Base-by-base conservation (phyloP, 2,329 filamentous ascomycete species). In the Sclerotinia borealis region DNA sequence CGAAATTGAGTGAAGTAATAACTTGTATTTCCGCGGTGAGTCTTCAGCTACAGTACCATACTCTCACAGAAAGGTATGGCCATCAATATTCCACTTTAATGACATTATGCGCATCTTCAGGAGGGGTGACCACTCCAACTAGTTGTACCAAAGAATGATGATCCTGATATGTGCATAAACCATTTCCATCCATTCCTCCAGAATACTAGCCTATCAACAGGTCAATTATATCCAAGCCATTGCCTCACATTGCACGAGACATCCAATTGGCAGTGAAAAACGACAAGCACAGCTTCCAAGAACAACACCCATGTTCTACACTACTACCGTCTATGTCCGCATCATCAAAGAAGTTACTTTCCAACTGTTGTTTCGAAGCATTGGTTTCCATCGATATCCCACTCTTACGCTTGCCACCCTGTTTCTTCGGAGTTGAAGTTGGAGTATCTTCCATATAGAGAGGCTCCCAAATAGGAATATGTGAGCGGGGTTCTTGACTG, bases 381-480 rank as follows among this genome's bases (percentile, higher is more conserved):
- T 34, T 34, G n/a, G 29, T 17, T 19, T 58, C 27, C 29, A 22
- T 34, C 10, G 39, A 45, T 2, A 25, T 19, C 22, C 29, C 19
- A 34, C 54, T 58, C 1, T 22, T 34, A 6, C 1, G n/a, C 13
- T 15, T 45, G 10, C 10, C 54, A 10, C 9, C n/a, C n/a, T 34
- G 39, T 47, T 58, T n/a, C 11, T 7, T 45, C n/a, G n/a, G n/a
- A n/a, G n/a, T 34, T 34, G n/a, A 13, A 13, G 25, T 29, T 2
- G 11, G 29, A 25, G n/a, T 25, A 10, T 58, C 54, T 19, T 45
- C 54, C 54, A 58, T 58, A 11, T 58, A 58, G 9, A 58, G 25
- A 58, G 54, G 54, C n/a, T 58, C 54, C 54, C 54, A 58, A 9
- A 36, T 58, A 27, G 54, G 54, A 3, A 58, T 47, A 4, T 58